Percentiles rank a stretch among this genome's conserved stretches.
phyloP scores from a whole-genome alignment of 805 yeast genomes.

The Kuraishia ogatae region DNA sequence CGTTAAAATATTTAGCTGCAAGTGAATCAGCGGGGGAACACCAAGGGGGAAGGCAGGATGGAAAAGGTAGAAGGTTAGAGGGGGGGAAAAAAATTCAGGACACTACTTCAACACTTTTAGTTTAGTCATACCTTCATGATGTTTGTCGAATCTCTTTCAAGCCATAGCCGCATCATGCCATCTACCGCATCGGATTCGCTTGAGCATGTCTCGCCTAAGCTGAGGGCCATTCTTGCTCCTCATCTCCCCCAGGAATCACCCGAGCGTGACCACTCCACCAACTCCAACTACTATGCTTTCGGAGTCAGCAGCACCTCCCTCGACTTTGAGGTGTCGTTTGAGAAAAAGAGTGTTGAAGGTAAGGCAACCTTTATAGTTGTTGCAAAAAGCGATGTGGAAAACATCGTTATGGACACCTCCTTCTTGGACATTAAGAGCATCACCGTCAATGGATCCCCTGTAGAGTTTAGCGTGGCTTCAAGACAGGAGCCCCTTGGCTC shows the following conservation, averaged over 20 bases:
- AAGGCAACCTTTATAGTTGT: conserved; percentile 38
- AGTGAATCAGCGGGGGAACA: neutral
- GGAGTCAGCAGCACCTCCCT: conserved; percentile 42
- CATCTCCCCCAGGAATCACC: conserved; percentile 34
- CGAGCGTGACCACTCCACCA: conserved; percentile 68
- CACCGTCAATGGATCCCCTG: conserved; percentile 29
- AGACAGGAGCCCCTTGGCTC: conserved; percentile 53
- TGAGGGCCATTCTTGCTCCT: conserved; percentile 11
- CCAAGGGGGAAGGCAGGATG: neutral
- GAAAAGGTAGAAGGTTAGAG: neutral
- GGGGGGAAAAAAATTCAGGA: neutral
- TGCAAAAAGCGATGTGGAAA: conserved; percentile 17
- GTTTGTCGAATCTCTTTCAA: neutral
- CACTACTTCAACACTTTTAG: neutral
- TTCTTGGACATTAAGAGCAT: conserved; percentile 40
- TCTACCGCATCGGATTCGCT: neutral
- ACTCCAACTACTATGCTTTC: conserved; percentile 59
- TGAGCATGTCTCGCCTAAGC: conserved; percentile 1
- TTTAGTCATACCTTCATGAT: neutral
- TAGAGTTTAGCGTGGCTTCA: conserved; percentile 25
- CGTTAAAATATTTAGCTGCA: neutral
- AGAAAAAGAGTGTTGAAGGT: conserved; percentile 43
- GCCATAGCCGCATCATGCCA: neutral
- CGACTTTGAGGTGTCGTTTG: conserved; percentile 47
- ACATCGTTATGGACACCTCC: conserved; percentile 63